Base-by-base conservation (phyloP, 2,329 filamentous ascomycete genomes). In the Colletotrichum sp. region DNA sequence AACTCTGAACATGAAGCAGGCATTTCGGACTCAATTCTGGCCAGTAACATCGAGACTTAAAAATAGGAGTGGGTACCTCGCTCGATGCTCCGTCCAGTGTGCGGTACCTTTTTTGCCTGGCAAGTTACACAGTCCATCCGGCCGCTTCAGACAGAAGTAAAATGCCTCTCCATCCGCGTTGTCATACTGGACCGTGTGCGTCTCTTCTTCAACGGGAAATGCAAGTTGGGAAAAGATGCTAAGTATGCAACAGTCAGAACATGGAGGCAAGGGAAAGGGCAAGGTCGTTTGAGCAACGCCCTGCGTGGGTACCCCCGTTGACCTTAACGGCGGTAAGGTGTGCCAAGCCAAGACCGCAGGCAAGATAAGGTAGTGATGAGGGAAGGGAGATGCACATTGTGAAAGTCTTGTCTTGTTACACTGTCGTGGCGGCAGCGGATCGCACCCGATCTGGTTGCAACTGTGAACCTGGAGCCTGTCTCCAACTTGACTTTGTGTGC, bases 311-410 rank as follows among this genome's bases (percentile, higher is more conserved):
- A 26, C 57, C 36, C 43, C 26, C 48, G 67, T 34, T 59, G 26
- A 70, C 24, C 59, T 70, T 63, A 61, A 61, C 57, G 18, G 57
- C 26, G 36, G n/a, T 52, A 70, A 63, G 15, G 36, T 52, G 18
- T 48, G 57, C 67, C 73, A 67, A 72, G 73, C 69, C 69, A 67
- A 59, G 55, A 28, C 57, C 70, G 28, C n/a, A 48, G 36, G 59
- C 63, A 43, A 75, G 64, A 64, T 36, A 66, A 68, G 63, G 39
- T 67, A 39, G 34, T 64, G 57, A 30, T 60, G 43, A 18, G 63
- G 43, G 24, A 39, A 24, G n/a, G 6, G 57, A 73, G 26, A 43
- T 12, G 39, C 26, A 39, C 16, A 32, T 24, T 39, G 28, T 43
- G 66, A 43, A 43, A 18, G 26, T 16, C 55, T 55, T 43, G 32